These are phyloP conservation scores for Xylaria digitata DNA, from an alignment of 2,329 filamentous ascomycete species.

Conservation along the genomic window DNA sequence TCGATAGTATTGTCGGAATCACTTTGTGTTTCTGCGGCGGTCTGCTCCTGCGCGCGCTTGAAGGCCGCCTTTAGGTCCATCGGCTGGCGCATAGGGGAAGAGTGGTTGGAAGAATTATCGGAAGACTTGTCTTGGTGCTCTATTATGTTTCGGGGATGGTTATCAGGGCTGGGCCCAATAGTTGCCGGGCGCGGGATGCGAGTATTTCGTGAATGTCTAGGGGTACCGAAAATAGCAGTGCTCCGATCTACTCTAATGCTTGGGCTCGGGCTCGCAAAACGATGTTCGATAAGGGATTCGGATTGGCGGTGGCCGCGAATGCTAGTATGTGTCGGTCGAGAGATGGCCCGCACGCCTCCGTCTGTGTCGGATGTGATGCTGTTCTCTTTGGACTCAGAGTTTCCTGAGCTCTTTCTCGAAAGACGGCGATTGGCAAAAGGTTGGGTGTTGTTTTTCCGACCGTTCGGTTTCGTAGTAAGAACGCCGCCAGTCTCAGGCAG, in stretches of 20 bases:
- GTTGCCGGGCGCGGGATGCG: constrained; percentile 46
- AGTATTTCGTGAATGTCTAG: constrained; percentile 40
- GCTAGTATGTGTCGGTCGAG: constrained; percentile 25
- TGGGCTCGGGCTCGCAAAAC: constrained; percentile 27
- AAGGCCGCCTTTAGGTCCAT: constrained; percentile 47
- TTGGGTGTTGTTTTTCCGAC: constrained; percentile 41
- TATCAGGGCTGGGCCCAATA: constrained; percentile 21
- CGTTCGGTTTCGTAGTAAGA: constrained; percentile 44
- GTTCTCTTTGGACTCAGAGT: constrained; percentile 44
- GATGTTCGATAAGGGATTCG: constrained; percentile 27
- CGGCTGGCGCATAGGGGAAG: constrained; percentile 47
- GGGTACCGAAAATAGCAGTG: constrained; percentile 34
- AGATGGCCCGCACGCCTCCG: constrained; percentile 29
- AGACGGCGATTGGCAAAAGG: constrained; percentile 36
- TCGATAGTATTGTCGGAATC: constrained; percentile 42
- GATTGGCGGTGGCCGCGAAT: constrained; percentile 30
- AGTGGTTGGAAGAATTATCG: constrained; percentile 28
- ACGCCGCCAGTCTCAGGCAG: constrained; percentile 36
- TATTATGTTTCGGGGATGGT: constrained; percentile 15
- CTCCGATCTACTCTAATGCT: constrained; percentile 29
- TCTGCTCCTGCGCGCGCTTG: constrained; percentile 44
- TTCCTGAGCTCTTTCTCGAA: constrained; percentile 33
- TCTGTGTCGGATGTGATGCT: constrained; percentile 41
- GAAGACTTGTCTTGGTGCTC: constrained; percentile 13
- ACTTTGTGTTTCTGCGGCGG: constrained; percentile 39